Base-by-base conservation (phyloP, 345 rosid species). In the Euphorbia peplus region DNA sequence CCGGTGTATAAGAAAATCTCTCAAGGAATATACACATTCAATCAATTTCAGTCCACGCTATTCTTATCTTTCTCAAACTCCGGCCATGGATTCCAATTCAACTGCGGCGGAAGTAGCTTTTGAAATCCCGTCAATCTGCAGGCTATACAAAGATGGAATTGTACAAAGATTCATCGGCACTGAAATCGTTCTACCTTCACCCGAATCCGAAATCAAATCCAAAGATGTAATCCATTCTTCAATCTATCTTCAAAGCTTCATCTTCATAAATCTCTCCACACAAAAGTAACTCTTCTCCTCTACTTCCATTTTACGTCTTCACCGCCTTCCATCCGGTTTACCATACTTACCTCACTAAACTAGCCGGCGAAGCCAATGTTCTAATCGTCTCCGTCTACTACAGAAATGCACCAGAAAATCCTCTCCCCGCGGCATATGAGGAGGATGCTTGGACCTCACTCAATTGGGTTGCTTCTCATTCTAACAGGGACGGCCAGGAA, bases 251-350 rank as follows among this genome's bases (percentile, higher is more conserved):
- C 82, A 8, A 81, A 87, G 19, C 69, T 85, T 53, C 82, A 75
- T 68, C 82, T 85, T 14, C 88, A 86, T 8, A 73, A 66, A 64
- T 22, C 15, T 24, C 51, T 52, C 0, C n/a, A 37, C 35, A 62
- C 68, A 5, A 87, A 82, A 21, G 63, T 83, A 4, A 85, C 86
- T 24, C 51, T 87, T 19, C 76, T 85, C 0, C 73, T 87, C 67
- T 83, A 82, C 76, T 82, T 82, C 72, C 86, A 82, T 87, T 83
- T 70, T 76, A 79, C 65, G n/a, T 82, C 56, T 77, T 77, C 5
- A 74, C 87, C 0, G 77, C 91, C 0, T 83, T 78, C 73, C 63
- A 78, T 0, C 54, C 69, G 10, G 56, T 26, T 0, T 78, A 76
- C 80, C 80, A 78, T 42, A 67, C 46, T 19, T 78, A 65, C 75